These are phyloP conservation scores for Debaryomycetaceae sp. DNA, from an alignment of 1,139 yeast genomes.

Conservation along the genomic window DNA sequence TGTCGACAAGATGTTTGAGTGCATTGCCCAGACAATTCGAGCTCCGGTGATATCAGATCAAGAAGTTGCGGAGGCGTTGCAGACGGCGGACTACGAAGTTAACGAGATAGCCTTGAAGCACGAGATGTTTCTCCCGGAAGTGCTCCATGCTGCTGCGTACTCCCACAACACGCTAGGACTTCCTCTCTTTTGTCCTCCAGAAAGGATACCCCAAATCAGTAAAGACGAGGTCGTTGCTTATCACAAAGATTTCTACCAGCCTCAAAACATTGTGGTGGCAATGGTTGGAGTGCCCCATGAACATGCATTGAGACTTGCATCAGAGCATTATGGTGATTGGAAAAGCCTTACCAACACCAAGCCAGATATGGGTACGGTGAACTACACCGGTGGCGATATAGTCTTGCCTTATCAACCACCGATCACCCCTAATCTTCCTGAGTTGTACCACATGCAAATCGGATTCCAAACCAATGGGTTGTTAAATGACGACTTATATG, in stretches of 20 bases:
- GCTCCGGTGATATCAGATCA: constrained; percentile 64
- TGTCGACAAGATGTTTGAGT: constrained; percentile 75
- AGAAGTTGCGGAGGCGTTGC: constrained; percentile 72
- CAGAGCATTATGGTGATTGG: constrained; percentile 65
- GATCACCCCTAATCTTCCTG: constrained; percentile 67
- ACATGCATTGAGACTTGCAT: constrained; percentile 62
- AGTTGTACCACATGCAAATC: constrained; percentile 80
- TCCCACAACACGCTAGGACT: constrained; percentile 72
- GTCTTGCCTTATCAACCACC: constrained; percentile 70
- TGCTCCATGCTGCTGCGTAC: constrained; percentile 82
- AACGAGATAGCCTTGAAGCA: constrained; percentile 79
- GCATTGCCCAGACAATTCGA: constrained; percentile 77
- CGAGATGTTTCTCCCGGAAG: constrained; percentile 84
- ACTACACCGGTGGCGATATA: constrained; percentile 76
- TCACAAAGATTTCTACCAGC: constrained; percentile 67
- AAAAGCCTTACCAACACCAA: constrained; percentile 25
- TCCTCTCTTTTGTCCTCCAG: constrained; percentile 80
- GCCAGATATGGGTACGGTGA: constrained; percentile 45
- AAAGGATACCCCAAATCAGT: constrained; percentile 54
- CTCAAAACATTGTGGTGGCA: constrained; percentile 81
- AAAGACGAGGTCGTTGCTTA: constrained; percentile 57
- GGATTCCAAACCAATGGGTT: constrained; percentile 89
- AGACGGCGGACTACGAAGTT: constrained; percentile 78
- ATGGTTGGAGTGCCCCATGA: constrained; percentile 83
- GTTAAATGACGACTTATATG: constrained; percentile 82